Base-by-base conservation (phyloP, 106 monocot species). In the Alisma plantagoaquatica region DNA sequence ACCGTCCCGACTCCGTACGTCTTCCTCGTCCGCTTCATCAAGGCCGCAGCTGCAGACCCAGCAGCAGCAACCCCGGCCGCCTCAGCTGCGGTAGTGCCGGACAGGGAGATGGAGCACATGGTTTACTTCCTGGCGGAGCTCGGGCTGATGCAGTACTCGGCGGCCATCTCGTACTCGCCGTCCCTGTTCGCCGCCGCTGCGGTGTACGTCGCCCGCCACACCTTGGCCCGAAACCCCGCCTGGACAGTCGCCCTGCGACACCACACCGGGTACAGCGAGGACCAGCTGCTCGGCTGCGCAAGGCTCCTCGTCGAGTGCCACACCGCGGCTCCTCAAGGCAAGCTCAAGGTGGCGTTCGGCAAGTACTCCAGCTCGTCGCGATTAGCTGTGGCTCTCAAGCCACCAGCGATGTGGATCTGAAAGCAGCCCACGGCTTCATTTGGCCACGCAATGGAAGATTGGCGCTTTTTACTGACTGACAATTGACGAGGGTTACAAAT, bases 1-100 rank as follows among this genome's bases (percentile, higher is more conserved):
- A 77, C 82, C 12, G 73, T 77, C 43, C 82, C 82, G 0, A 83
- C 82, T 3, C 63, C 70, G 0, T 83, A 83, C 24, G 59, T 74
- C 9, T 83, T 83, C 63, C 66, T 83, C 5, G 59, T 73, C 8
- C 29, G 82, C 0, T 83, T 77, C 33, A 46, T 77, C 17, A 83
- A 83, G 63, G 82, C 73, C 2, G 82, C 77, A 49, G 9, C 47
- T 43, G 24, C 51, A 11, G 74, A 73, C 25, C 56, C 70, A 45
- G 73, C 76, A 75, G 81, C 72, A 41, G 12, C 16, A 28, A n/a
- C 49, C 46, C 41, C n/a, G n/a, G n/a, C 46, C 20, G 43, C 46
- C 18, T 67, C 2, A 48, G 43, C 15, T 60, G 29, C 66, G 71
- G 81, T 7, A 21, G 19, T 46, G n/a, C 43, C 7, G 3, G 10